Evolutionary conservation across 2,329 filamentous ascomycete species (phyloP).

Genomic region (Botryotinia globosa): DNA sequence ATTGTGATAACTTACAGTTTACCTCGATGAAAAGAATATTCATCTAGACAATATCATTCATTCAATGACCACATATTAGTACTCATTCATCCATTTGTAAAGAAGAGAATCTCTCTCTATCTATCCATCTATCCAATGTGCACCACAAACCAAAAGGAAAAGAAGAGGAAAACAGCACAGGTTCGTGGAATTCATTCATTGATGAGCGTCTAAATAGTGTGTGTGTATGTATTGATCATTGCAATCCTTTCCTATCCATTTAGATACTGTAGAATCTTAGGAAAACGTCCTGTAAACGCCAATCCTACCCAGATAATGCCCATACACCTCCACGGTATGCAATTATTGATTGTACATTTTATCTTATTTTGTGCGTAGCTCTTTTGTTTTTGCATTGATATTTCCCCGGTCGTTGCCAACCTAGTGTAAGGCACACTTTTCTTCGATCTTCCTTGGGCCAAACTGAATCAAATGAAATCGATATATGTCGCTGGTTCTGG

Average conservation of each 20-base stretch:
- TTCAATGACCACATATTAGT: neutral
- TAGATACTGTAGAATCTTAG: neutral
- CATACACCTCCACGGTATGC: neutral
- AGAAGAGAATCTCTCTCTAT: neutral
- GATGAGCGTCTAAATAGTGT: neutral
- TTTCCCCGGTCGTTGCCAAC: neutral
- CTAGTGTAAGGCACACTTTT: neutral
- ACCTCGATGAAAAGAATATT: neutral
- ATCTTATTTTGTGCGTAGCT: neutral
- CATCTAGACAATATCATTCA: neutral
- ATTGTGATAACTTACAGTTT: neutral
- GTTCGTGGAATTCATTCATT: neutral
- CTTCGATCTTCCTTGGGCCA: neutral
- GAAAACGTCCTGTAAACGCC: neutral
- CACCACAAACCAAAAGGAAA: neutral
- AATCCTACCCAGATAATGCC: neutral
- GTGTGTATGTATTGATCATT: neutral
- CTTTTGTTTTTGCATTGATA: neutral
- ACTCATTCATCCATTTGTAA: neutral
- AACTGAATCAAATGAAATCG: neutral
- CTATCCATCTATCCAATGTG: neutral
- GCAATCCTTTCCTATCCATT: neutral
- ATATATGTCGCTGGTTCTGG: neutral
- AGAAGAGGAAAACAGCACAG: neutral
- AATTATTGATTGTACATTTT: constrained; percentile 14